Percentiles rank a stretch among this genome's conserved stretches.
Conservation (phyloP, 2,329 filamentous ascomycete genomes). For the Trichoderma koningii region DNA sequence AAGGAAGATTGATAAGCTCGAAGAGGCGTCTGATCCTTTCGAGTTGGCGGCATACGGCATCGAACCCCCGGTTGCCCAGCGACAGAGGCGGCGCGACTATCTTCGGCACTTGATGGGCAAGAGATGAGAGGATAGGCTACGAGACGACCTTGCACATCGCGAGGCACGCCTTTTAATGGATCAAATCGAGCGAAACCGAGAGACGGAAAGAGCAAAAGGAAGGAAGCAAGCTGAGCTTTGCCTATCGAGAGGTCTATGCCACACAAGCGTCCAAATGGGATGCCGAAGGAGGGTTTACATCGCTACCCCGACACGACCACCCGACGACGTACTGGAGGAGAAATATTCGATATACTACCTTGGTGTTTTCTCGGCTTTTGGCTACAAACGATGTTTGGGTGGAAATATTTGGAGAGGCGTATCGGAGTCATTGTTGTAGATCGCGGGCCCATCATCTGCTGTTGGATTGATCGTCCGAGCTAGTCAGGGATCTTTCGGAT, state of each 20-base stretch:
- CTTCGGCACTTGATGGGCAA: not conserved
- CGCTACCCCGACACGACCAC: too few relatives aligned
- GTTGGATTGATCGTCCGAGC: not conserved
- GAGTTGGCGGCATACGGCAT: conserved; percentile 21
- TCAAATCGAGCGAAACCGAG: not conserved
- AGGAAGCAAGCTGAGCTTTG: too few relatives aligned
- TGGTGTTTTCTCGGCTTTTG: too few relatives aligned
- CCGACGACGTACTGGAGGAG: too few relatives aligned
- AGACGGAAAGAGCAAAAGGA: not conserved
- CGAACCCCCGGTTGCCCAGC: not conserved
- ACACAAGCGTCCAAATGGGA: too few relatives aligned
- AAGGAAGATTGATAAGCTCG: conserved; percentile 8
- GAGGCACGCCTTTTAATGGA: too few relatives aligned
- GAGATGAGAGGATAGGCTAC: not conserved
- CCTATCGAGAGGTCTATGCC: too few relatives aligned
- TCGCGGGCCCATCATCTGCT: not conserved
- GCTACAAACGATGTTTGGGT: not conserved
- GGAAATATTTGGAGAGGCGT: not conserved
- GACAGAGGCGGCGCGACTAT: conserved; percentile 19
- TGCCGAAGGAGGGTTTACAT: too few relatives aligned
- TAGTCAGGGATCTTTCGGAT: not conserved
- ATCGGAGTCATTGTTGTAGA: not conserved
- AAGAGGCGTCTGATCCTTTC: conserved; percentile 22
- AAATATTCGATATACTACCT: too few relatives aligned
- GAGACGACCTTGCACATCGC: not conserved